Evolutionary conservation across 768 basidiomycete species (phyloP), one percentile per base, ranked within the genome.

Genomic region (Collybia sordida): DNA sequence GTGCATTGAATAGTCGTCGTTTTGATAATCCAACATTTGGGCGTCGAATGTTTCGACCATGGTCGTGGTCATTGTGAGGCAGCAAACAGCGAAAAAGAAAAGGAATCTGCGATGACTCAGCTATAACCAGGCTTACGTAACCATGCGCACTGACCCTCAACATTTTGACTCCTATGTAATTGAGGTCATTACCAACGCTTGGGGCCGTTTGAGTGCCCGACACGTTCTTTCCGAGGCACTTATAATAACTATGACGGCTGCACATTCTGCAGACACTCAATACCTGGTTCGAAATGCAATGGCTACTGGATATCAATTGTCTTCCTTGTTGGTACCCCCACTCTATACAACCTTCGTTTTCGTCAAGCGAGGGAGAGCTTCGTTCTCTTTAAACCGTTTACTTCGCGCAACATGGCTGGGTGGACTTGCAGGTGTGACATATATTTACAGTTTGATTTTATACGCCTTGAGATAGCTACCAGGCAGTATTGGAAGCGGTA

Each of bases 361-460:
- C 27, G 70, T 73, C 27, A 75, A 80, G 54, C 81, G 76, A 50
- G 82, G 86, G 6, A 72, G 79, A 25, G 65, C 70, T 12, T 72
- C 80, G 23, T 68, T 90, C 48, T 78, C 76, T 6, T 57, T 84
- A 35, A 90, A 88, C 58, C 78, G 78, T 22, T 58, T 84, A 14
- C 72, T 91, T 28, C 81, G 87, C 11, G 82, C 87, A 25, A 86
- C 86, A 14, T 90, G 88, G 89, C 59, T 84, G 4, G 84, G 85
- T 15, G 86, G 89, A 24, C 63, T 77, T 15, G 69, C 67, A 43
- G 89, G 89, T 83, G 59, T 34, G 71, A 41, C 23, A 15, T 5
- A 24, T 9, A 19, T 12, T 6, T 40, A 28, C 6, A 21, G 7
- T 8, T 14, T 56, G 11, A 56, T 47, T 38, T 31, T 39, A 42